These are phyloP conservation scores for Epichloe coenophiala DNA, from an alignment of 2,329 filamentous ascomycete species.

Conservation along the genomic window DNA sequence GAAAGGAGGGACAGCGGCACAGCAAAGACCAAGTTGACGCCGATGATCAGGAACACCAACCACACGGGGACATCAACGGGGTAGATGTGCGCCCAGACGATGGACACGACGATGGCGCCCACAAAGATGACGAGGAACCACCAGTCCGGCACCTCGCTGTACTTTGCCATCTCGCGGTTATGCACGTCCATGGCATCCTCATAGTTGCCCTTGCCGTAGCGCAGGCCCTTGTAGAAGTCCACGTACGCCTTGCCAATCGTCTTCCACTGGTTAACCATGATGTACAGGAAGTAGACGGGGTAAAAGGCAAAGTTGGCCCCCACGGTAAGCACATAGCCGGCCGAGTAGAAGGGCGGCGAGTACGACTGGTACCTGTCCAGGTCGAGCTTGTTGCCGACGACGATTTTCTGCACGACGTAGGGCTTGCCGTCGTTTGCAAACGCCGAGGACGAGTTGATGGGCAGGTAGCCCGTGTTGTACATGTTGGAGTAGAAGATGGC, in stretches of 20 bases:
- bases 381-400: constrained; percentile 25
- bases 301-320: constrained; percentile 33
- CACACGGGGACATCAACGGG: constrained; percentile 20
- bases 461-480: constrained; percentile 30
- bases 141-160: constrained; percentile 32
- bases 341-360: constrained; percentile 30
- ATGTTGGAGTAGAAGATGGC: constrained; percentile 29
- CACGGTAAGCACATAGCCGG: constrained; percentile 26
- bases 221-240: constrained; percentile 25
- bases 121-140: constrained; percentile 30
- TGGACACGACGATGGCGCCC: constrained; percentile 17
- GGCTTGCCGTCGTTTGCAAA: constrained; percentile 28
- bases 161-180: constrained; percentile 25
- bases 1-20: constrained; percentile 30
- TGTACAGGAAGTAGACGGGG: constrained; percentile 28
- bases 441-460: constrained; percentile 29
- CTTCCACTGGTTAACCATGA: constrained; percentile 22
- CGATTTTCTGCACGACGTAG: constrained; percentile 21
- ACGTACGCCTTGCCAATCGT: constrained; percentile 21
- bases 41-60: constrained; percentile 28
- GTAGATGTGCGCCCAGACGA: constrained; percentile 15
- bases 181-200: constrained; percentile 28
- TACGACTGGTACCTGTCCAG: constrained; percentile 26
- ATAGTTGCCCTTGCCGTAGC: constrained; percentile 26
- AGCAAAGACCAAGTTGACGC: constrained; percentile 25